phyloP scores from a whole-genome alignment of 805 yeast genomes.

The Grigorovia humatica region DNA sequence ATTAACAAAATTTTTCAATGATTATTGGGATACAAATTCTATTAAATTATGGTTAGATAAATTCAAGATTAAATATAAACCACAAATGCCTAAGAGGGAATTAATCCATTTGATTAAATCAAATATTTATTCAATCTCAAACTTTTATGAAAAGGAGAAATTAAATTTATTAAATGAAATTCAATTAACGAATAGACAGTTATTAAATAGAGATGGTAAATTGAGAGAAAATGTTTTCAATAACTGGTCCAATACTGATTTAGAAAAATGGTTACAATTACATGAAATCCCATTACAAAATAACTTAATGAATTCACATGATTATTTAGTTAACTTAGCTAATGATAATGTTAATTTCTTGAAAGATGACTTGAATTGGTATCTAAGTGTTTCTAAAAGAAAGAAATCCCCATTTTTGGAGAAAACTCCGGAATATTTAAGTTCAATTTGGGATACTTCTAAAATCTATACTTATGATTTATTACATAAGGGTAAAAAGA shows the following conservation, averaged over 20 bases:
- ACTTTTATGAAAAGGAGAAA: conserved; percentile 31
- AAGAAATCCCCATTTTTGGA: conserved; percentile 29
- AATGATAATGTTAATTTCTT: conserved; percentile 28
- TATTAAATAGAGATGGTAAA: conserved; percentile 32
- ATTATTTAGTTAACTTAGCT: conserved; percentile 30
- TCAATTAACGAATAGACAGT: conserved; percentile 27
- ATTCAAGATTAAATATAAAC: conserved; percentile 31
- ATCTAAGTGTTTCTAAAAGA: conserved; percentile 24
- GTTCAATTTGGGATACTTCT: conserved; percentile 19
- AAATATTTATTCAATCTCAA: conserved; percentile 36
- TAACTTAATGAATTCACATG: conserved; percentile 26
- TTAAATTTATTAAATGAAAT: conserved; percentile 32
- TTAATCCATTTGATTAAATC: conserved; percentile 33
- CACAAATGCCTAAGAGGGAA: conserved; percentile 29
- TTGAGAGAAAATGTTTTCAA: conserved; percentile 38
- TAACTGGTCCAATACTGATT: conserved; percentile 44
- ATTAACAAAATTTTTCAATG: conserved; percentile 42
- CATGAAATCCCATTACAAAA: conserved; percentile 35
- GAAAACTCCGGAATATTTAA: conserved; percentile 26
- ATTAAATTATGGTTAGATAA: conserved; percentile 40
- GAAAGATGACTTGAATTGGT: conserved; percentile 32
- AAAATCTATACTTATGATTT: conserved; percentile 6
- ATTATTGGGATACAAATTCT: conserved; percentile 27
- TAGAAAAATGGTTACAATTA: conserved; percentile 42
- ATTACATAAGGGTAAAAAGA: conserved; percentile 13